Base-by-base conservation (phyloP, 306 rosid species). In the Boehmeria nivea region DNA sequence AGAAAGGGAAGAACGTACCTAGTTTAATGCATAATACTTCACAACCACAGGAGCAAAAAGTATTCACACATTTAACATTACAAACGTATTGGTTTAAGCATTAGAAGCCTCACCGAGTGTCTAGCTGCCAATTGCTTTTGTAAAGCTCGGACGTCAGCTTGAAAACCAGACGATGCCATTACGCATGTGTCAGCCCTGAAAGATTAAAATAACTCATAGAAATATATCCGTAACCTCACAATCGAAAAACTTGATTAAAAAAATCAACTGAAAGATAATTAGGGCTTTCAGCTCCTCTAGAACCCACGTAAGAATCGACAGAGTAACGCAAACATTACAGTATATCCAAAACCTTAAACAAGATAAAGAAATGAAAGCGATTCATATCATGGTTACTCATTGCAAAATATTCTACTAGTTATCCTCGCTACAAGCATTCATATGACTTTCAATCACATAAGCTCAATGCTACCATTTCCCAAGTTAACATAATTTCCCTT, bases 121-220 rank as follows among this genome's bases (percentile, higher is more conserved):
- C 72, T 83, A 51, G 97, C 95, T 25, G 82, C 59, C 82, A 89
- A 63, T 51, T 48, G 80, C 84, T 91, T 91, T 33, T 91, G 96
- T 63, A 91, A 75, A 39, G 99, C 99, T 66, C 80, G 84, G 25
- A 91, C 99, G 72, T 91, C 99, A 53, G 99, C 99, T 81, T 91
- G 99, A 75, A 91, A 91, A 37, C 99, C 99, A 60, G 99, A 91
- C 27, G 95, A 86, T 24, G 95, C 97, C 89, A 89, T 71, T 52
- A 79, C 83, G 33, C 49, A 28, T 57, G 86, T 89, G 1, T 86
- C 95, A 5, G 97, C 95, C 40, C 97, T 89, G 89, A 47, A 61
- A 54, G 57, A 42, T 55, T 28, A 50, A 49, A 33, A 37, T 25
- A 55, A 53, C 19, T 52, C 43, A 54, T 48, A 61, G 25, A 63